phyloP scores from a whole-genome alignment of 768 basidiomycete genomes.

The Mrakia hoshinonis region DNA sequence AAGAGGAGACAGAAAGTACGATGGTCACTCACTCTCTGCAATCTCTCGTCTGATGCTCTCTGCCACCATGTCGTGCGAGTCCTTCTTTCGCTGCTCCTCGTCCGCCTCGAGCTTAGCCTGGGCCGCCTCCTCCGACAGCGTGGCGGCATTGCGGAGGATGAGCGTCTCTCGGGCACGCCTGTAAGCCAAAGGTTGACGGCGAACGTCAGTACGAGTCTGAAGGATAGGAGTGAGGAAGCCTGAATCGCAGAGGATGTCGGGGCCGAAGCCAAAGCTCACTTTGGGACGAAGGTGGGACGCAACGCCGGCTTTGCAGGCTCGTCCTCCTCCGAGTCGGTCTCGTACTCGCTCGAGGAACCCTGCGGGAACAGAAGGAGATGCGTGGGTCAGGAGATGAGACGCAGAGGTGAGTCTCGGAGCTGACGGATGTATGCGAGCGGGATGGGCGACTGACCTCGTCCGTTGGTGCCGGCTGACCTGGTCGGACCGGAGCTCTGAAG shows the following conservation, averaged over 20 bases:
- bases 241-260: background rate
- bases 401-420: constrained; percentile 41
- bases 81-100: constrained; percentile 71
- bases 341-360: constrained; percentile 35
- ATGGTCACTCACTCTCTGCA: constrained; percentile 63
- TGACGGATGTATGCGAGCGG: background rate
- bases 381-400: constrained; percentile 39
- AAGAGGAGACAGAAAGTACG: background rate
- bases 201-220: background rate
- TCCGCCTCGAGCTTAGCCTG: constrained; percentile 61
- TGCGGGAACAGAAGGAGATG: constrained; percentile 14
- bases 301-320: constrained; percentile 57
- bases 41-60: constrained; percentile 87
- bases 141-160: constrained; percentile 50
- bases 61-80: constrained; percentile 85
- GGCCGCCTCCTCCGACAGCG: constrained; percentile 54
- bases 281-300: constrained; percentile 88
- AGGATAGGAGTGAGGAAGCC: background rate
- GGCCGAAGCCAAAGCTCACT: constrained; percentile 49
- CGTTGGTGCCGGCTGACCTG: background rate
- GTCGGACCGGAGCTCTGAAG: constrained; percentile 20
- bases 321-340: constrained; percentile 37
- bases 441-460: constrained; percentile 30
- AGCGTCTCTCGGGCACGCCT: constrained; percentile 52
- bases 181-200: background rate